Evolutionary conservation across 2,329 filamentous ascomycete species (phyloP).

Genomic region (Mollisia scopiformis): DNA sequence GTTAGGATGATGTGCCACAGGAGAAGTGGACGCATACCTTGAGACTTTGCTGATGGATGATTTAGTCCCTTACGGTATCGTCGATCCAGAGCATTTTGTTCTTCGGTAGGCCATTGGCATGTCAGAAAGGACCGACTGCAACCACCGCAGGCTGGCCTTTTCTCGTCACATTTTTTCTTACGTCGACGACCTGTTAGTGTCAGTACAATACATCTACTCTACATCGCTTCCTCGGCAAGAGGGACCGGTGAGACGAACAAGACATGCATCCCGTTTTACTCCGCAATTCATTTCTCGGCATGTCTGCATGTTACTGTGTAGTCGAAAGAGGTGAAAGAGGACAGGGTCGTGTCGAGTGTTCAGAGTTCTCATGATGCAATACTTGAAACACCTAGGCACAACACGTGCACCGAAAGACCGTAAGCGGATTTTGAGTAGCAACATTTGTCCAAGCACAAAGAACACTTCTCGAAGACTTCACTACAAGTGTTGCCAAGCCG

Average conservation of each 20-base stretch:
- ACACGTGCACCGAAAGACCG: background rate
- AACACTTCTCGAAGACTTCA: background rate
- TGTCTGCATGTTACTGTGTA: background rate
- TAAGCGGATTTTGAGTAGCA: background rate
- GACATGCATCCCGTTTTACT: background rate
- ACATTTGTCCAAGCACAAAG: background rate
- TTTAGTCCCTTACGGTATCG: background rate
- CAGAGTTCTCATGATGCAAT: background rate
- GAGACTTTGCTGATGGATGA: background rate
- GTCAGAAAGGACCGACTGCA: background rate
- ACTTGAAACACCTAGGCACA: background rate
- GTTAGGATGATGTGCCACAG: background rate
- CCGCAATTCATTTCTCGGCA: background rate
- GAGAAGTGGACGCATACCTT: background rate
- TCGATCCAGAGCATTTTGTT: slow-evolving; percentile 1
- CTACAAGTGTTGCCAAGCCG: background rate
- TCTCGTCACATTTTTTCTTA: slow-evolving; percentile 10
- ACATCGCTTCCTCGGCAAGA: background rate
- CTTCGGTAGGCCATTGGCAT: slow-evolving; percentile 1
- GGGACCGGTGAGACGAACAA: background rate
- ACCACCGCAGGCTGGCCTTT: background rate
- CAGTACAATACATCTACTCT: background rate
- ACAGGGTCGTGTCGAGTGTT: background rate
- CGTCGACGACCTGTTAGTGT: background rate
- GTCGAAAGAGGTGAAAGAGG: background rate